Base-by-base conservation (phyloP, 2,329 filamentous ascomycete species). In the Claviceps fusiformis region DNA sequence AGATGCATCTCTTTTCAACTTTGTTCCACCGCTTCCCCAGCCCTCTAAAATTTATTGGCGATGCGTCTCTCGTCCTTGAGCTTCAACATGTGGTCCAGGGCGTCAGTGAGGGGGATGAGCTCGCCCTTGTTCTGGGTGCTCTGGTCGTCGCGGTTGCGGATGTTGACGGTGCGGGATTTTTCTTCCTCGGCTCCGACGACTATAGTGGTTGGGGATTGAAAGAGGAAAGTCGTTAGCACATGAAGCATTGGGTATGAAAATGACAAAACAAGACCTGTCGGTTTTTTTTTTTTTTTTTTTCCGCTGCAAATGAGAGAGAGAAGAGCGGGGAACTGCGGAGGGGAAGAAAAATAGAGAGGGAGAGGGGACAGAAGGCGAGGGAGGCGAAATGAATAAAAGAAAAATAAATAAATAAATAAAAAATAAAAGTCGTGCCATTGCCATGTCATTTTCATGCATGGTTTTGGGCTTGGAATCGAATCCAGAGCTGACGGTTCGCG, bases 151-250 rank as follows among this genome's bases (percentile, higher is more conserved):
- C 81, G 75, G 71, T 82, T 82, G 56, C 81, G 78, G 57, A 84
- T 78, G 65, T 82, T 83, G 65, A 85, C 77, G 59, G 80, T 76
- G 62, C 78, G 73, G 53, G 76, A 78, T 60, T 78, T 74, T 70
- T 75, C 77, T 68, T 84, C 81, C 64, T 82, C 75, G 59, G 78
- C 80, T 55, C 81, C 81, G 59, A 84, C 80, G 56, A 84, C 80
- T 79, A 27, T 11, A 43, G 4, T 43, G 7, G 19, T 33, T 31
- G 6, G 35, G 31, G 19, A n/a, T 27, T 19, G 8, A 31, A n/a
- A 29, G 19, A 24, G 17, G 24, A 15, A 56, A 43, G 9, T 24
- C 15, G 50, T 55, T 47, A 55, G 56, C 46, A 51, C 49, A 37
- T 41, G 53, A 33, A 29, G 2, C 35, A 37, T 50, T 17, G 29